A percentile compares a stretch with the other conserved stretches of the same genome.
phyloP scores from a whole-genome alignment of 2,329 filamentous ascomycete genomes.

The Boeremia exigua region DNA sequence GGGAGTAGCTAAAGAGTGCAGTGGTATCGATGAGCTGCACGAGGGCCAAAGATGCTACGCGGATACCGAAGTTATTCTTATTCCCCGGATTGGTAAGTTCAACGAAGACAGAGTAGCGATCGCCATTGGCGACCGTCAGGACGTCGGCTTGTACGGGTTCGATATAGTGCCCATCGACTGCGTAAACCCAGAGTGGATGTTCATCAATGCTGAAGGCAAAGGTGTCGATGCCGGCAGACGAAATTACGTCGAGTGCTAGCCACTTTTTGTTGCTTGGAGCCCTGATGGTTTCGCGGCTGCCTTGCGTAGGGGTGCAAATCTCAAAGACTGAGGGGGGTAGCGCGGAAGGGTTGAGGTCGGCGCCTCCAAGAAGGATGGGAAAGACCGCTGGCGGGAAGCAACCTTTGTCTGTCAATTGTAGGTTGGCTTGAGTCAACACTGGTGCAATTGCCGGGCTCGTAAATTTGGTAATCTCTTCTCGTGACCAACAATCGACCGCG shows the following conservation, averaged over 20 bases:
- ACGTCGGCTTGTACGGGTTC: constrained; percentile 59
- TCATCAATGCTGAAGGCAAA: constrained; percentile 59
- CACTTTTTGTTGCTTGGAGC: constrained; percentile 51
- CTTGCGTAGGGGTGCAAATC: constrained; percentile 57
- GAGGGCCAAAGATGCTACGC: constrained; percentile 56
- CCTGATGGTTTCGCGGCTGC: constrained; percentile 53
- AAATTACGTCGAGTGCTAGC: constrained; percentile 63
- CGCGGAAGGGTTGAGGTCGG: constrained; percentile 9
- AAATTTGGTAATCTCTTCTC: constrained; percentile 52
- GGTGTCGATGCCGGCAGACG: constrained; percentile 56
- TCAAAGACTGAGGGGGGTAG: constrained; percentile 29
- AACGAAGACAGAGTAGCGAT: constrained; percentile 61
- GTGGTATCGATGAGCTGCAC: constrained; percentile 64
- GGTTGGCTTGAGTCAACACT: constrained; percentile 42
- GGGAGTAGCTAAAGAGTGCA: constrained; percentile 50
- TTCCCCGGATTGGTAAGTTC: constrained; percentile 54
- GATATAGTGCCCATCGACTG: constrained; percentile 62
- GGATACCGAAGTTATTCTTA: constrained; percentile 58
- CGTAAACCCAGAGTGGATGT: constrained; percentile 61
- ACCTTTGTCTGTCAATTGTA: constrained; percentile 50
- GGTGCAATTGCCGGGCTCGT: constrained; percentile 40
- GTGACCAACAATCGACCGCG: constrained; percentile 58
- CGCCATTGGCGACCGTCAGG: constrained; percentile 58
- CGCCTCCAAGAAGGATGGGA: constrained; percentile 35
- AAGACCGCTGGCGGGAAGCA: constrained; percentile 55